Conservation (phyloP, 495 filamentous ascomycete species). For the Parathielavia hyrcaniae region DNA sequence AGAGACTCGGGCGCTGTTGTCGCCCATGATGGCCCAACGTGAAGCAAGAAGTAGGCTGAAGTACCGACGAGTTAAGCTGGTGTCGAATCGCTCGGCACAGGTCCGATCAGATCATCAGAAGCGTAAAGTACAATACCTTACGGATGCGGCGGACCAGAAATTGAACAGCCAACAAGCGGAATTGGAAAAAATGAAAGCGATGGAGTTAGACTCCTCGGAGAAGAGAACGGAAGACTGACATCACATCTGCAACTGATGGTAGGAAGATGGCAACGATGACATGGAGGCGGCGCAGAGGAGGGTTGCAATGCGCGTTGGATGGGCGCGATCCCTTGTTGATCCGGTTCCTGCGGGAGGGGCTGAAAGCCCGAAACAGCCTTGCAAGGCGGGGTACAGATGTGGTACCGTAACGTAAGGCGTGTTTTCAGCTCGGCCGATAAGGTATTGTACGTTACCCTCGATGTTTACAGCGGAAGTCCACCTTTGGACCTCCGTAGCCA, state of each 20-base stretch:
- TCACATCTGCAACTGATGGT: background rate
- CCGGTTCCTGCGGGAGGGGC: background rate
- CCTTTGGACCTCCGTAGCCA: no score
- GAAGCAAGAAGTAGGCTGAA: background rate
- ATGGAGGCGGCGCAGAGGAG: background rate
- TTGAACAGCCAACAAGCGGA: background rate
- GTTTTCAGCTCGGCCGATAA: no score
- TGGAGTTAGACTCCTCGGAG: background rate
- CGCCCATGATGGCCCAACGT: conserved; percentile 11
- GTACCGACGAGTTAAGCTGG: background rate
- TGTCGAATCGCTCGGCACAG: background rate
- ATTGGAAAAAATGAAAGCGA: background rate
- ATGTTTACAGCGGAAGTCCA: no score
- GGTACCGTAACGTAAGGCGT: no score
- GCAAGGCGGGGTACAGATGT: background rate
- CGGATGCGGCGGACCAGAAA: background rate
- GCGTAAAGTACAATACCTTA: no score
- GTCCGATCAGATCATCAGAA: background rate
- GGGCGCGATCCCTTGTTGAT: background rate
- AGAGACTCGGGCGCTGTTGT: background rate
- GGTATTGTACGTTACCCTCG: no score
- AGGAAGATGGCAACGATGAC: background rate
- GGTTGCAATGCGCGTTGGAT: background rate
- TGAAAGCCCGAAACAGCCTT: conserved; percentile 1
- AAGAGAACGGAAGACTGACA: background rate